These are phyloP conservation scores for Ceratocystiopsis minuta DNA, from an alignment of 2,329 filamentous ascomycete genomes.

Conservation along the genomic window DNA sequence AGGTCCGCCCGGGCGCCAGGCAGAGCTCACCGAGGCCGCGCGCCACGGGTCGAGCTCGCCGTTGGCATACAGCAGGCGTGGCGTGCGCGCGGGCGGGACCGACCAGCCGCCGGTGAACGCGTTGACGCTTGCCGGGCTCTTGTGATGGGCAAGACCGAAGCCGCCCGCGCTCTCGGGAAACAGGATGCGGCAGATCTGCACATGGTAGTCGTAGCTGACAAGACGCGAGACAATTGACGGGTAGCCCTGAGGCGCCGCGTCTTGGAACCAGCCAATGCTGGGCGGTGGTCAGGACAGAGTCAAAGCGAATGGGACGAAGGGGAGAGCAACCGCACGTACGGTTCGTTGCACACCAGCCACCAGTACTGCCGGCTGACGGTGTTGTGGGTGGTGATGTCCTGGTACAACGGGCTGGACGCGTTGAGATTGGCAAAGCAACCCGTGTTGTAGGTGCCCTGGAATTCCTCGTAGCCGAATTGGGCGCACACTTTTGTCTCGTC, in stretches of 20 bases:
- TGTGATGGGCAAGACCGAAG: constrained; percentile 17
- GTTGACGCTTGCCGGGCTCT: constrained; percentile 18
- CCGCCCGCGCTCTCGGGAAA: constrained; percentile 20
- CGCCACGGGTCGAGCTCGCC: constrained; percentile 24
- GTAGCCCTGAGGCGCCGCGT: constrained; percentile 24
- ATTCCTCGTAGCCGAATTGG: constrained; percentile 19
- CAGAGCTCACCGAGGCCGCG: constrained; percentile 19
- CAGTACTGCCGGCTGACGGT: constrained; percentile 31
- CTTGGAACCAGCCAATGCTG: constrained; percentile 21
- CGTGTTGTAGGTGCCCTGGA: constrained; percentile 20
- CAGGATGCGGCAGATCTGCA: constrained; percentile 26
- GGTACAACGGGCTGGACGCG: constrained; percentile 21
- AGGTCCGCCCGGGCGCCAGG: constrained; percentile 21
- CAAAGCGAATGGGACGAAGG: too few relatives aligned
- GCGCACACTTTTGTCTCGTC: constrained; percentile 17
- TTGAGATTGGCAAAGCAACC: constrained; percentile 29
- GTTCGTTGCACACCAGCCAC: constrained; percentile 37
- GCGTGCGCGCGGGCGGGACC: constrained; percentile 12
- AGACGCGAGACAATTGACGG: constrained; percentile 25
- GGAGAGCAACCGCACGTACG: constrained; percentile 5
- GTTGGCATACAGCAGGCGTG: constrained; percentile 22
- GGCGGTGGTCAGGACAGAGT: not conserved
- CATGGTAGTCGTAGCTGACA: constrained; percentile 20
- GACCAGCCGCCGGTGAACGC: constrained; percentile 22
- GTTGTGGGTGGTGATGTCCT: constrained; percentile 21